Conservation (phyloP, 73 alveolate genomes). For the Paramecium bursaria region DNA sequence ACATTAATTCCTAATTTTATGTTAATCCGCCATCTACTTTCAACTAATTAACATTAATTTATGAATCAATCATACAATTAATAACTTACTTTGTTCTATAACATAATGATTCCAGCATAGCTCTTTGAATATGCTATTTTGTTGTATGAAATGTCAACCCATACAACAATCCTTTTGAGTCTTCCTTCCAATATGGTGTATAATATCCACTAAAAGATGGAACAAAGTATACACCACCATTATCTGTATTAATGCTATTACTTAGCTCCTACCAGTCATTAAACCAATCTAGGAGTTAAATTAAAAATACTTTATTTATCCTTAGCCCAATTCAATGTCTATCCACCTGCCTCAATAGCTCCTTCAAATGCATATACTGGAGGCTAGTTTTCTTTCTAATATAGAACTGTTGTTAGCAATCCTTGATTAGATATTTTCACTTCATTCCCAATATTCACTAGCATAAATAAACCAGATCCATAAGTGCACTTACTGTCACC, state of each 20-base stretch:
- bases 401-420: constrained; percentile 80
- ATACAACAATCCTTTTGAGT: constrained; percentile 79
- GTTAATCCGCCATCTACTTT: constrained; percentile 86
- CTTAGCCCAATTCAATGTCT: constrained; percentile 79
- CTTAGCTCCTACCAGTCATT: constrained; percentile 60
- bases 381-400: constrained; percentile 66
- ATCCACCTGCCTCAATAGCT: constrained; percentile 88
- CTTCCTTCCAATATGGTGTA: constrained; percentile 86
- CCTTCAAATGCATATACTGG: constrained; percentile 86
- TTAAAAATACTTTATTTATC: constrained; percentile 25
- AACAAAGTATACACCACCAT: constrained; percentile 82
- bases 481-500: constrained; percentile 85
- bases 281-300: constrained; percentile 2
- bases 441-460: constrained; percentile 78
- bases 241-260: constrained; percentile 65
- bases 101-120: constrained; percentile 78
- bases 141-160: constrained; percentile 76
- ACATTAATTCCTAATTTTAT: constrained; percentile 74
- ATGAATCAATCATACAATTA: constrained; percentile 63
- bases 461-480: constrained; percentile 88
- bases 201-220: constrained; percentile 89
- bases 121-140: constrained; percentile 82
- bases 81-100: constrained; percentile 79
- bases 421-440: constrained; percentile 76
- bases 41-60: constrained; percentile 67